These are phyloP conservation scores for Isabelozyma rhagii DNA, from an alignment of 805 yeast species.

Conservation along the genomic window DNA sequence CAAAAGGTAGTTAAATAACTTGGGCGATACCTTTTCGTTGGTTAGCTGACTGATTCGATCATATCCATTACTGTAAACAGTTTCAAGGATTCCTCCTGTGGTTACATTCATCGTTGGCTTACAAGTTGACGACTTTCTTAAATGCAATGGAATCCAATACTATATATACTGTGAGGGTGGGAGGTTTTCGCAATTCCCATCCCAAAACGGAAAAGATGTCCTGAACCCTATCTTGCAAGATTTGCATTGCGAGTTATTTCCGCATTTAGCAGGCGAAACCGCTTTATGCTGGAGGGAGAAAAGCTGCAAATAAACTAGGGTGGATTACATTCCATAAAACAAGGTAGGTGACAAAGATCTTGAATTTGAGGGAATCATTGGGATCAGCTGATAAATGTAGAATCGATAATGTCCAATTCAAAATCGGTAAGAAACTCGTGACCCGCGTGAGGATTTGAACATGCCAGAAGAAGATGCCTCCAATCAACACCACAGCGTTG, in stretches of 20 bases:
- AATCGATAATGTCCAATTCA: slow-evolving; percentile 66
- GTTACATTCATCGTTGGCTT: too few species aligned
- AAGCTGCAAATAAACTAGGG: slow-evolving; percentile 71
- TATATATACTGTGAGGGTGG: too few species aligned
- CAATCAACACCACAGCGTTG: slow-evolving; percentile 41
- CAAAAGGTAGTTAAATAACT: slow-evolving; percentile 1
- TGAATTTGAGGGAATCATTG: slow-evolving; percentile 3
- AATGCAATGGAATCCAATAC: too few species aligned
- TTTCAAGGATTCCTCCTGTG: background rate
- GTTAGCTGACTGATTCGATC: slow-evolving; percentile 1
- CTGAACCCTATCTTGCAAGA: too few species aligned
- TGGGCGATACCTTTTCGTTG: background rate
- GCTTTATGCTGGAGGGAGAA: slow-evolving; percentile 84
- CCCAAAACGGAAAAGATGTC: too few species aligned
- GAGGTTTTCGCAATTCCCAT: too few species aligned
- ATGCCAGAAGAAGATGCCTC: slow-evolving; percentile 66
- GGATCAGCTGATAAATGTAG: slow-evolving; percentile 1
- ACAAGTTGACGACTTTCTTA: too few species aligned
- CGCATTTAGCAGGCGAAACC: too few species aligned
- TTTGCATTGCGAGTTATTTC: too few species aligned
- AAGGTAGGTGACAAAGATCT: slow-evolving; percentile 36
- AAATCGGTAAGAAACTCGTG: slow-evolving; percentile 71
- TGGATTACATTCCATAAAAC: slow-evolving; percentile 67
- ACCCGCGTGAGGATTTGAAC: slow-evolving; percentile 84
- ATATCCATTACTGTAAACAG: slow-evolving; percentile 1